A percentile compares a stretch with the other conserved stretches of the same genome.
Conservation (phyloP, 257 asterid species). For the Osmanthus fragrans region DNA sequence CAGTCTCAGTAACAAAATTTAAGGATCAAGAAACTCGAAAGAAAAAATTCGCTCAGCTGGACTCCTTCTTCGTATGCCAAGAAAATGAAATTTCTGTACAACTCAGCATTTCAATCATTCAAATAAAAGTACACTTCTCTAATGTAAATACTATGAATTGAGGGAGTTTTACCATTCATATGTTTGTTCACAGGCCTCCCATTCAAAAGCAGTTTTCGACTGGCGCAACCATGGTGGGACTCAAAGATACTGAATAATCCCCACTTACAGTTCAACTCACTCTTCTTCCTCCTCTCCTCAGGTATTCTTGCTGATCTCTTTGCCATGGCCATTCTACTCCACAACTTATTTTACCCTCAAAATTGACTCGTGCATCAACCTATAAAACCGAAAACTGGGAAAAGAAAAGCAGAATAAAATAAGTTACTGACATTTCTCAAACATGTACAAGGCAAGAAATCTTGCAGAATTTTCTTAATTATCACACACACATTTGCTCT, state of each 20-base stretch:
- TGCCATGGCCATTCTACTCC: conserved; percentile 35
- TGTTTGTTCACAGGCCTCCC: conserved; percentile 36
- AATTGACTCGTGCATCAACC: not conserved
- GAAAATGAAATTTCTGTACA: not conserved
- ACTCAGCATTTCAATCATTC: not conserved
- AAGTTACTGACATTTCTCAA: not conserved
- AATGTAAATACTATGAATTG: not conserved
- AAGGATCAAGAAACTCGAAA: not conserved
- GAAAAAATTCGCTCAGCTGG: not conserved
- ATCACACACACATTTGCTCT: not conserved
- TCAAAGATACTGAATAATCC: conserved; percentile 52
- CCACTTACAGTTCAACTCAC: conserved; percentile 52
- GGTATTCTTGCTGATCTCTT: conserved; percentile 43
- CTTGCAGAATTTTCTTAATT: not conserved
- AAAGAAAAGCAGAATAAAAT: not conserved
- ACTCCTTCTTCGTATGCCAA: not conserved
- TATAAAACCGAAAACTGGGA: conserved; percentile 12
- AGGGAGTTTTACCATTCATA: not conserved
- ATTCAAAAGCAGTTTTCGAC: conserved; percentile 41
- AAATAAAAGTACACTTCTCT: not conserved
- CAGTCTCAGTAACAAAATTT: not conserved
- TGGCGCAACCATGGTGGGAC: conserved; percentile 37
- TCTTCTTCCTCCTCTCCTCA: conserved; percentile 28
- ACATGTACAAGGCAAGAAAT: conserved; percentile 1
- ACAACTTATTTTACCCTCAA: not conserved